Evolutionary conservation across 2,329 filamentous ascomycete genomes (phyloP), one percentile per base, ranked within the genome.

Genomic region (Xylaria sp.): DNA sequence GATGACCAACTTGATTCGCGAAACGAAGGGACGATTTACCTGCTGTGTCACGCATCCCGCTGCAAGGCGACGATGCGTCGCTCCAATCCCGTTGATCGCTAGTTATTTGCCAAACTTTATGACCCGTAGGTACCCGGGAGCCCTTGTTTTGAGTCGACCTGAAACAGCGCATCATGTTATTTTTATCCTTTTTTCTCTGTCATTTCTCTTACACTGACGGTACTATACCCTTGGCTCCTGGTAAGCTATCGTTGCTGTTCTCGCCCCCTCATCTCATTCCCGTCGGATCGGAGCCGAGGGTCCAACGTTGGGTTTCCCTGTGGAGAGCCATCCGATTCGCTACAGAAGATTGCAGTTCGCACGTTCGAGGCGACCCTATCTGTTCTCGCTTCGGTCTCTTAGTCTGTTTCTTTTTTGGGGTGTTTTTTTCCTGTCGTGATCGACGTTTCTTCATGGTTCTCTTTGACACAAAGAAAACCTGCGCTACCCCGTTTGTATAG

Each of bases 171-270:
- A 65, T 64, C 56, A 65, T 63, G 65, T 68, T 70, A 70, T 71
- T 70, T 71, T 71, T 71, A 70, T 71, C 66, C 52, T 68, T 70
- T 69, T 71, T 70, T 71, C 70, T 71, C 69, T 71, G 65, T 52
- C 55, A 31, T 46, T 52, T 47, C 49, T 57, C 42, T 37, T 40
- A 35, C 7, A 25, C 7, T 19, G 17, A 40, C 42, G 31, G 52
- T 42, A 38, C 15, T 54, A 46, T 35, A 31, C 28, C 28, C 28
- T 31, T 9, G 9, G 9, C 9, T 31, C 28, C 28, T 9, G 28
- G 28, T 5, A 31, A 31, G 9, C 9, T 31, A 5, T 31, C 28
- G 28, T n/a, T n/a, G 28, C 9, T 31, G 17, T 42, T 7, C 28
- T 57, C 43, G 23, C 43, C 45, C 42, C 45, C 38, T 63, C 60